Evolutionary conservation across 768 basidiomycete species (phyloP).

Genomic region (Termitomyces sp.): DNA sequence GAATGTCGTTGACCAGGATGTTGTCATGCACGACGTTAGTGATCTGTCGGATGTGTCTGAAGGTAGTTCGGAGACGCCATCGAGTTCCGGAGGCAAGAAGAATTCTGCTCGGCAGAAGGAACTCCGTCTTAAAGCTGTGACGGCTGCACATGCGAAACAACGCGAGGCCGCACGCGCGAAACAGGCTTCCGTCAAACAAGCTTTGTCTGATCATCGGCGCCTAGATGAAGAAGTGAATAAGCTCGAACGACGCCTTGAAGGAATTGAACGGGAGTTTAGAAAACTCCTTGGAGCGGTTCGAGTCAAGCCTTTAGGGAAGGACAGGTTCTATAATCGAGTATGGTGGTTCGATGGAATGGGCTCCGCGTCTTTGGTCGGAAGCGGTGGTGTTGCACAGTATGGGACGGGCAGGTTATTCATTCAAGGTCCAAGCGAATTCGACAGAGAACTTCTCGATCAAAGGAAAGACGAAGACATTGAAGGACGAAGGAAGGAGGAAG

Average conservation of each 20-base stretch:
- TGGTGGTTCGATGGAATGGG: constrained; percentile 99
- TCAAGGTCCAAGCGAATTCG: constrained; percentile 86
- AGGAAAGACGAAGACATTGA: constrained; percentile 55
- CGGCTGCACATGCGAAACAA: constrained; percentile 68
- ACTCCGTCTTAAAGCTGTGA: constrained; percentile 45
- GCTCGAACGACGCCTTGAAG: constrained; percentile 73
- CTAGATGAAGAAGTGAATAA: constrained; percentile 87
- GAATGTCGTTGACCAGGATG: constrained; percentile 51
- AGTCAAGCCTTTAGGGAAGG: constrained; percentile 83
- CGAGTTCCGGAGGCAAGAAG: constrained; percentile 37
- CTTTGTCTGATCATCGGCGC: constrained; percentile 75
- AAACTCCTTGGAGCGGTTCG: constrained; percentile 81
- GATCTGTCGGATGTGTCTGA: constrained; percentile 75
- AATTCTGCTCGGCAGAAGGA: constrained; percentile 45
- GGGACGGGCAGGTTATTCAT: constrained; percentile 89
- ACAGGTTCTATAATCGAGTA: constrained; percentile 90
- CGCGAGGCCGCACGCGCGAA: constrained; percentile 75
- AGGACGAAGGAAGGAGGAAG: constrained; percentile 65
- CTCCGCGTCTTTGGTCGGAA: constrained; percentile 69
- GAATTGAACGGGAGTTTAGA: constrained; percentile 91
- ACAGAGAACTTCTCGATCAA: constrained; percentile 63
- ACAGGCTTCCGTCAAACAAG: constrained; percentile 75
- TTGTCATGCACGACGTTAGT: constrained; percentile 57
- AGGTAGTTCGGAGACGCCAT: constrained; percentile 53
- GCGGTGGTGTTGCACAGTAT: constrained; percentile 74